phyloP scores from a whole-genome alignment of 495 filamentous ascomycete species.

The Halenospora varia region DNA sequence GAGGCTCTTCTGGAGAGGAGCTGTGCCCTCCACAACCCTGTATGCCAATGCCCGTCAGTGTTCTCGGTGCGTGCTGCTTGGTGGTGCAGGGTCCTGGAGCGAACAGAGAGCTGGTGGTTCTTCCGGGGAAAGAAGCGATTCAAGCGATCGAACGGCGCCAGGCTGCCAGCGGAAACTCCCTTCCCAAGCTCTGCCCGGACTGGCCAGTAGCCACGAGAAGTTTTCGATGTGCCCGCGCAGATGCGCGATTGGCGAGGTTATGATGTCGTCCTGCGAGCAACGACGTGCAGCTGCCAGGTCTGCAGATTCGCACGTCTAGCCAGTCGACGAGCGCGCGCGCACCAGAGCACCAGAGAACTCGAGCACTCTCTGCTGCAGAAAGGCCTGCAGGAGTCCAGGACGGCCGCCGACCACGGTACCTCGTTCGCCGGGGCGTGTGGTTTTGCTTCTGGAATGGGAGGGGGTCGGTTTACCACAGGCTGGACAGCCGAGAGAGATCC shows the following conservation, averaged over 20 bases:
- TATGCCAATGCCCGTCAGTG: too few species aligned
- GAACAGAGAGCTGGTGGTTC: neutral
- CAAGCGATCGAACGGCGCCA: neutral
- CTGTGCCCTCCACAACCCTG: too few species aligned
- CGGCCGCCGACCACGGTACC: neutral
- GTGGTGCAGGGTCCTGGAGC: neutral
- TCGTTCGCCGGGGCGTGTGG: too few species aligned
- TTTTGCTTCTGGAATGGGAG: too few species aligned
- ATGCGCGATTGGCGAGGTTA: slow-evolving; percentile 5
- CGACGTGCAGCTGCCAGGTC: neutral
- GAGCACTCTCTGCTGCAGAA: too few species aligned
- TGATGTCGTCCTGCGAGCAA: neutral
- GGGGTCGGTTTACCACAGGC: neutral
- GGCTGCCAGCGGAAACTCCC: neutral
- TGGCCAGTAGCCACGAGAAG: too few species aligned
- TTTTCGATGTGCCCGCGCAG: neutral
- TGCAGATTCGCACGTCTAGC: neutral
- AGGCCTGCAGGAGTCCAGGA: neutral
- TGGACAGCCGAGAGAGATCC: neutral
- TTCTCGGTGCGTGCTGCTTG: neutral
- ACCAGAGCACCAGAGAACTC: neutral
- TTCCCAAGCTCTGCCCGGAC: too few species aligned
- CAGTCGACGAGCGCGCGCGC: neutral
- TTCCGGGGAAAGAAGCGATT: neutral
- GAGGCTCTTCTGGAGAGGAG: neutral